Percentiles rank a stretch among this genome's conserved stretches.
These are phyloP conservation scores for Capsicum baccatum DNA, from an alignment of 257 asterid species.

Conservation along the genomic window DNA sequence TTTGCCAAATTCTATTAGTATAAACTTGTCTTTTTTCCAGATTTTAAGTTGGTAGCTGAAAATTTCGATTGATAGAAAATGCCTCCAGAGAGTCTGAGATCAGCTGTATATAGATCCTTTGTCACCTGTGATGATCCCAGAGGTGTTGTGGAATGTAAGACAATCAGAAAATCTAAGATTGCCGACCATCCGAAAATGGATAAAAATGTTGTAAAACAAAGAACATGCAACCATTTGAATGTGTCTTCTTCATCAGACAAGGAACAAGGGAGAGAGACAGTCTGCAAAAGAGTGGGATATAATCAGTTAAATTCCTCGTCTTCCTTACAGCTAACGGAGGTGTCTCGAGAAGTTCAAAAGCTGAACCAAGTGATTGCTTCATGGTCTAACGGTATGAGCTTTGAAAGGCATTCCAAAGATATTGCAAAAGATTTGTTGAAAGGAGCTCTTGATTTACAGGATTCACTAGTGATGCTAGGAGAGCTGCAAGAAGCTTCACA, in stretches of 20 bases:
- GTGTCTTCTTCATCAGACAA: constrained; percentile 35
- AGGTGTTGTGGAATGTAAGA: constrained; percentile 67
- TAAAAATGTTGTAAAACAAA: constrained; percentile 30
- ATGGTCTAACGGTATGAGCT: constrained; percentile 44
- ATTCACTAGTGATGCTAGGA: constrained; percentile 63
- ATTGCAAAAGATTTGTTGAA: constrained; percentile 61
- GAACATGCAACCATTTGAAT: background rate
- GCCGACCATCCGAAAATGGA: constrained; percentile 38
- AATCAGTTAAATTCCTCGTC: constrained; percentile 38
- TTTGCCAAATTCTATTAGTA: constrained; percentile 27
- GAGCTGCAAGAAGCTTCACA: constrained; percentile 66
- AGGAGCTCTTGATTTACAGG: constrained; percentile 74
- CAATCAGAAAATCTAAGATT: constrained; percentile 54
- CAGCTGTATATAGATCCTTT: constrained; percentile 68
- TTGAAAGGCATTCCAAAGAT: constrained; percentile 45
- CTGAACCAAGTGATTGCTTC: constrained; percentile 53
- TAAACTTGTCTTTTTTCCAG: constrained; percentile 9
- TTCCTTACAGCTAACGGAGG: constrained; percentile 61
- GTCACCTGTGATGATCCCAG: constrained; percentile 73
- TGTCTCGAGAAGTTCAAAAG: constrained; percentile 62
- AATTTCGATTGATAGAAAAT: constrained; percentile 46
- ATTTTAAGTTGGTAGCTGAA: background rate
- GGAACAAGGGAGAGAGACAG: constrained; percentile 36
- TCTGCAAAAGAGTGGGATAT: constrained; percentile 35
- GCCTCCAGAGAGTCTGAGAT: constrained; percentile 73